Base-by-base conservation (phyloP, 1,284 basidiomycete genomes). In the Polyporus tsugae region DNA sequence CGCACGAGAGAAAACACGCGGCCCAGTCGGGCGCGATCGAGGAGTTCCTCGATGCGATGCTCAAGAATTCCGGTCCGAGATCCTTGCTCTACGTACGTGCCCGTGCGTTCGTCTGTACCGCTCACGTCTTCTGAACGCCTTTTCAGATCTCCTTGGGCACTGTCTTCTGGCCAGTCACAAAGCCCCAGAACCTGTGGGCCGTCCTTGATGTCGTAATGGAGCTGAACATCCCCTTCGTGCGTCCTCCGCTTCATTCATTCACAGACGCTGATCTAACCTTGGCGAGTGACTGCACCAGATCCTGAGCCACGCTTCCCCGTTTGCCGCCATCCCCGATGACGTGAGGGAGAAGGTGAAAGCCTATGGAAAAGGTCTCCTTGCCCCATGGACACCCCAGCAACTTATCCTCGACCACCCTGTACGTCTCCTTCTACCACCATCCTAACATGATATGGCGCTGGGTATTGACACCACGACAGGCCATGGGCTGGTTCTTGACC, bases 371-470 rank as follows among this genome's bases (percentile, higher is more conserved):
- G 74, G 70, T 4, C n/a, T 73, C 9, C 41, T 75, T 10, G 69
- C 69, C 0, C 60, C 65, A 1, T 76, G 74, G 73, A 60, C 70
- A 1, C 75, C 75, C 0, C 75, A 76, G 63, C 74, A 75, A 39
- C 57, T 68, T n/a, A 64, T 76, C 19, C 64, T 76, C 5, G 66
- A 66, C 11, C 75, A 76, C 55, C 68, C 72, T 0, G 76, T 75
- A 62, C 25, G 76, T 62, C 6, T n/a, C 13, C 44, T 46, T 19
- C 15, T 4, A n/a, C 29, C 5, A 17, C 33, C 11, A 13, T 36
- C 9, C 33, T 19, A 10, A 6, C 29, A 25, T 17, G n/a, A n/a
- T n/a, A 1, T 17, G 15, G 9, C 2, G 29, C 29, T 1, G 29
- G 29, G 10, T 15, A 60, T 13, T 39, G 33, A 19, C n/a, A 10